Conservation (phyloP, 352 stramenopile genomes). For the Saprolegnia diclina region DNA sequence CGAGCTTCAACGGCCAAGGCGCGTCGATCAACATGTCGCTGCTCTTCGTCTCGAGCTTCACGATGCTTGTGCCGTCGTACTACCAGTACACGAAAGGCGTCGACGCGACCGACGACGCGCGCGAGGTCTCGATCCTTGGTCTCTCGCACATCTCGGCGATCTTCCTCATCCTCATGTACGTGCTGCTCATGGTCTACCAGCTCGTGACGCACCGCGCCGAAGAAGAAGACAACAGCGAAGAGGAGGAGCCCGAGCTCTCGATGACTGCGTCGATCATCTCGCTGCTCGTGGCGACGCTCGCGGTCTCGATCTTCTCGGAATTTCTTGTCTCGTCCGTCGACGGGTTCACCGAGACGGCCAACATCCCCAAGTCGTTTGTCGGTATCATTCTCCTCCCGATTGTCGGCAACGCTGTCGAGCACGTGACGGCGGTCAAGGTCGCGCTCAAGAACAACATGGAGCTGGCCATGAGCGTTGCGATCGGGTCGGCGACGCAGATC, state of each 20-base stretch:
- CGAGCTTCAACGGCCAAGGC: constrained; percentile 88
- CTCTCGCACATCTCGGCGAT: constrained; percentile 73
- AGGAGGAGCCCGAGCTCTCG: constrained; percentile 72
- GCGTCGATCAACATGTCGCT: constrained; percentile 92
- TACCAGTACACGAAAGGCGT: constrained; percentile 66
- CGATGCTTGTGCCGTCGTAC: constrained; percentile 92
- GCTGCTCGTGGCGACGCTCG: constrained; percentile 79
- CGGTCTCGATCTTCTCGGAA: constrained; percentile 93
- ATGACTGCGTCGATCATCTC: constrained; percentile 66
- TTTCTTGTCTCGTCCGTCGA: constrained; percentile 85
- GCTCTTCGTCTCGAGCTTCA: constrained; percentile 90
- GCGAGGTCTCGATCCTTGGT: constrained; percentile 51
- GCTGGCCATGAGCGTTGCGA: constrained; percentile 94
- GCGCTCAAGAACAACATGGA: constrained; percentile 98
- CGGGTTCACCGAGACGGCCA: constrained; percentile 54
- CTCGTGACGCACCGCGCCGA: constrained; percentile 91
- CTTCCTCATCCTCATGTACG: constrained; percentile 89
- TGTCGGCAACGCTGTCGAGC: constrained; percentile 96
- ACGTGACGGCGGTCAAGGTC: constrained; percentile 95
- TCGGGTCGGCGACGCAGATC: constrained; percentile 95
- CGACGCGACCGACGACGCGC: constrained; percentile 46
- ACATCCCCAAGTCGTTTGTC: constrained; percentile 81
- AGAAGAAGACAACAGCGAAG: constrained; percentile 59
- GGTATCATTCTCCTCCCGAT: constrained; percentile 96
- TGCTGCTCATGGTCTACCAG: constrained; percentile 94